These are phyloP conservation scores for Physcomitrium patens DNA, from an alignment of 225 moss, liverwort and hornwort species.

Conservation along the genomic window DNA sequence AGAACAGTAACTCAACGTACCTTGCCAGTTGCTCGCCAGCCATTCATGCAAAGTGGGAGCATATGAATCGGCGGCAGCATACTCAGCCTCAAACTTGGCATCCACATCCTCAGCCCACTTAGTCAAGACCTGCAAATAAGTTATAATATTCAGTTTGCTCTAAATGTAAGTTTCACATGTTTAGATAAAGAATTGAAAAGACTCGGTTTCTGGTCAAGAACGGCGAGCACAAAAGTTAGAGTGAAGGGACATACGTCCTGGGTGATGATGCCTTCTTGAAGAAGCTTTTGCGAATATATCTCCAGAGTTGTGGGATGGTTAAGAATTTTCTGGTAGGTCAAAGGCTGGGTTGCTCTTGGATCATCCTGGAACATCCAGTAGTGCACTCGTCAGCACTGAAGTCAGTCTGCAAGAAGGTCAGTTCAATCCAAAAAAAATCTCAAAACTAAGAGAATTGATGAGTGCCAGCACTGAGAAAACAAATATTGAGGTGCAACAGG, in stretches of 20 bases:
- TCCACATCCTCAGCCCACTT: slow-evolving; percentile 54
- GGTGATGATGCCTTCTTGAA: slow-evolving; percentile 61
- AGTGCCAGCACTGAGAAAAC: slow-evolving; percentile 2
- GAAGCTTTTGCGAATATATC: slow-evolving; percentile 55
- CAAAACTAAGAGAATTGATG: not conserved
- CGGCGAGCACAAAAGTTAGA: not conserved
- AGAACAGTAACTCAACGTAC: slow-evolving; percentile 27
- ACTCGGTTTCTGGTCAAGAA: slow-evolving; percentile 16
- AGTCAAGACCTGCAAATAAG: slow-evolving; percentile 47
- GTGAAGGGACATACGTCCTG: slow-evolving; percentile 44
- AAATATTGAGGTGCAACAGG: slow-evolving; percentile 23
- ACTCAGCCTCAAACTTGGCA: slow-evolving; percentile 60
- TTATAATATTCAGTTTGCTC: slow-evolving; percentile 9
- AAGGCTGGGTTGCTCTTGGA: slow-evolving; percentile 66
- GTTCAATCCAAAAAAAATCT: not conserved
- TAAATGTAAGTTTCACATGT: slow-evolving; percentile 17
- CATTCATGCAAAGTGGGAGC: slow-evolving; percentile 69
- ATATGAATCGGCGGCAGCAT: slow-evolving; percentile 56
- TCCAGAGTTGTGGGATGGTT: slow-evolving; percentile 64
- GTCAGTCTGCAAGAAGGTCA: slow-evolving; percentile 11
- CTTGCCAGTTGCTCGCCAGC: slow-evolving; percentile 75
- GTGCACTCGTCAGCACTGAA: slow-evolving; percentile 21
- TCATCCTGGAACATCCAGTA: slow-evolving; percentile 50
- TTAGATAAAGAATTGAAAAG: not conserved
- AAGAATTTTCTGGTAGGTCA: slow-evolving; percentile 63